phyloP scores from a whole-genome alignment of 805 yeast genomes.

The Candida nonsorbophila region DNA sequence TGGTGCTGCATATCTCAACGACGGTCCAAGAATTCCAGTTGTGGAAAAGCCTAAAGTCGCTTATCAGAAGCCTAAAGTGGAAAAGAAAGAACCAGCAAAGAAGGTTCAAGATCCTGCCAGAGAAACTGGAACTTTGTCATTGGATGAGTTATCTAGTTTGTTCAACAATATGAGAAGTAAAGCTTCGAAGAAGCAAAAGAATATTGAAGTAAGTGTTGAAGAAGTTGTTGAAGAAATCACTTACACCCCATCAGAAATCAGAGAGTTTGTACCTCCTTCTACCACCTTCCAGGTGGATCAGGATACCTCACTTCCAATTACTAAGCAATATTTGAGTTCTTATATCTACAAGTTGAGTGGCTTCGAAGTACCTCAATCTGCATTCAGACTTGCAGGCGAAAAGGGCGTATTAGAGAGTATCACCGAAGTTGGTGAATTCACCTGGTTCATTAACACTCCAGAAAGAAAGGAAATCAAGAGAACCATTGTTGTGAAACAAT shows the following conservation, averaged over 20 bases:
- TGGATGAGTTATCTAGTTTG: conserved; percentile 32
- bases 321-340: conserved; percentile 17
- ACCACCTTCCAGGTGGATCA: conserved; percentile 14
- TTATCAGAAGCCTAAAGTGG: conserved; percentile 1
- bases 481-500: too few species aligned
- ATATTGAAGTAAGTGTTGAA: conserved; percentile 10
- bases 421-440: conserved; percentile 19
- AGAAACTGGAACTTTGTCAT: conserved; percentile 23
- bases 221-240: conserved; percentile 8
- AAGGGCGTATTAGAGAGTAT: conserved; percentile 9
- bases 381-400: conserved; percentile 12
- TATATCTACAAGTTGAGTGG: conserved; percentile 27
- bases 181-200: conserved; percentile 4
- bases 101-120: conserved; percentile 1
- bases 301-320: conserved; percentile 18
- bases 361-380: conserved; percentile 19
- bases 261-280: conserved; percentile 20
- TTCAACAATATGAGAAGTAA: conserved; percentile 23
- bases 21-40: conserved; percentile 38
- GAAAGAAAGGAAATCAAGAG: conserved; percentile 14
- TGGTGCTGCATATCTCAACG: conserved; percentile 64
- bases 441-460: conserved; percentile 21
- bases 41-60: conserved; percentile 15
- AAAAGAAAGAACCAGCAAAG: conserved; percentile 1
- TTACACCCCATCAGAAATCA: conserved; percentile 27